Base-by-base conservation (phyloP, 352 stramenopile genomes). In the Thalassiosira livingstoniorum region DNA sequence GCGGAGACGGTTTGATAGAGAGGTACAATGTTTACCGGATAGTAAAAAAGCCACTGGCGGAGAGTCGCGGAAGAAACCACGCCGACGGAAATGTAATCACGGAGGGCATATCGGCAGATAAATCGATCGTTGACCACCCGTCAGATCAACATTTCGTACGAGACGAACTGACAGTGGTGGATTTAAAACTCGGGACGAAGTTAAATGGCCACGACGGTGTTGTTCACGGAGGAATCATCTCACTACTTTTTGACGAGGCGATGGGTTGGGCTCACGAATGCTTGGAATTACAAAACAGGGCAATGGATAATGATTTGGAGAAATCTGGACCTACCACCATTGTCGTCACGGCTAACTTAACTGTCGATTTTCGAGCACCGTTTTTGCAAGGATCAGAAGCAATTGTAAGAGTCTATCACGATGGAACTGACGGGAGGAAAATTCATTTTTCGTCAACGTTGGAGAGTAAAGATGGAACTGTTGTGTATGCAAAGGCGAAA, bases 181-280 rank as follows among this genome's bases (percentile, higher is more conserved):
- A 85, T n/a, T 47, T 92, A 15, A 72, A 85, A 34, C 45, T 94
- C 54, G 89, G 89, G 13, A 61, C 65, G 0, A 67, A 75, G 45
- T 53, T 94, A 2, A 82, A 92, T 81, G 89, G 89, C 4, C 89
- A 94, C 51, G 34, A 18, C 11, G 82, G 82, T 25, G 79, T 91
- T 47, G 87, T 92, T 0, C 89, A 94, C 63, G 89, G 89, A 29
- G 89, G 89, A 11, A 89, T 94, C 23, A 72, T 92, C 45, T 85
- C 83, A 2, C 63, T 94, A 21, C 23, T 94, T 2, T 85, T 94
- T 70, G 89, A 94, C 45, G 86, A 92, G 79, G 47, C 78, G 15
- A 86, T 91, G 47, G 89, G 89, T 62, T 91, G 78, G 68, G 75
- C 75, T 27, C 91, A 79, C 62, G 78, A 87, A 68, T 80, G 75